Conservation (phyloP, 768 basidiomycete genomes). For the Mycena chlorophos region DNA sequence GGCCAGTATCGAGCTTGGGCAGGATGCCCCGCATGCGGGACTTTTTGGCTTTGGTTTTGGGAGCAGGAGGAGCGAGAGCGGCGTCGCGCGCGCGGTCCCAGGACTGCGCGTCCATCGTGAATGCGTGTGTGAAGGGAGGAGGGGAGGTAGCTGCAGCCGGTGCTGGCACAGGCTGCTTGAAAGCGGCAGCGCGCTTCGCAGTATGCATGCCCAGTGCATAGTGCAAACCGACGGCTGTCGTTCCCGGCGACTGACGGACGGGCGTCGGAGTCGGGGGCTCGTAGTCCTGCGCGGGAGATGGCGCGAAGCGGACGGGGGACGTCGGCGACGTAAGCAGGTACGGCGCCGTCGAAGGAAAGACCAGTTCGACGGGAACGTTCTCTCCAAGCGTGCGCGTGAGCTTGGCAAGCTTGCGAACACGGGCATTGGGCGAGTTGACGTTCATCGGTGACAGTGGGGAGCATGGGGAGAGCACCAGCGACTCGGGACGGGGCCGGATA, state of each 20-base stretch:
- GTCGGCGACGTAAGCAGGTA: slow-evolving; percentile 2
- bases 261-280: neutral
- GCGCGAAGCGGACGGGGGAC: neutral
- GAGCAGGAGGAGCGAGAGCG: neutral
- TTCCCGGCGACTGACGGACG: neutral
- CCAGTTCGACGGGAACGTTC: slow-evolving; percentile 50
- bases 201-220: slow-evolving; percentile 18
- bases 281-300: neutral
- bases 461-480: slow-evolving; percentile 9
- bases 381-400: slow-evolving; percentile 54
- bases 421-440: slow-evolving; percentile 33
- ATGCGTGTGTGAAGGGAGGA: slow-evolving; percentile 16
- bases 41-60: slow-evolving; percentile 4
- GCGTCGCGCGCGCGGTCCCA: slow-evolving; percentile 19
- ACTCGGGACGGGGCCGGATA: slow-evolving; percentile 20
- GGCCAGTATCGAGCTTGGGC: slow-evolving; percentile 15
- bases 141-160: slow-evolving; percentile 7
- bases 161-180: neutral
- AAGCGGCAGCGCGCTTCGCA: slow-evolving; percentile 2
- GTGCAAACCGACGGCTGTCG: slow-evolving; percentile 21
- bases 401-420: slow-evolving; percentile 49
- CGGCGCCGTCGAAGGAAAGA: slow-evolving; percentile 29
- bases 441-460: slow-evolving; percentile 27
- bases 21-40: slow-evolving; percentile 10
- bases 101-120: slow-evolving; percentile 15